phyloP scores from a whole-genome alignment of 73 alveolate species.

The Paramecium tetraurelia region DNA sequence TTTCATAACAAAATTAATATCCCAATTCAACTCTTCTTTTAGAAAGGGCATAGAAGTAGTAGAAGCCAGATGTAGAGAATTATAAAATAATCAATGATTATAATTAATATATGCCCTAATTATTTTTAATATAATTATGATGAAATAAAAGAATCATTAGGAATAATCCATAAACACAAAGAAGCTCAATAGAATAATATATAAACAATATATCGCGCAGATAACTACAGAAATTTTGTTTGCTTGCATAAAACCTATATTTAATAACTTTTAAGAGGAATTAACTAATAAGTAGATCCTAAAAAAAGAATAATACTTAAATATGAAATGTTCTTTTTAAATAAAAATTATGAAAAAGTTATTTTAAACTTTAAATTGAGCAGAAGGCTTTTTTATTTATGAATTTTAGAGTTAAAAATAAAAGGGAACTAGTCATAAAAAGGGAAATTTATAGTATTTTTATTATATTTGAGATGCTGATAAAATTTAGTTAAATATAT shows the following conservation, averaged over 20 bases:
- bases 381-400: neutral
- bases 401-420: neutral
- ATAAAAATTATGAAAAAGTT: neutral
- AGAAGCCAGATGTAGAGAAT: conserved; percentile 33
- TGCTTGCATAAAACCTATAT: too few relatives aligned
- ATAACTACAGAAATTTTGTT: too few relatives aligned
- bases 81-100: neutral
- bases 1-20: neutral
- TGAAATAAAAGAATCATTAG: neutral
- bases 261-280: too few relatives aligned
- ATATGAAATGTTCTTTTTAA: too few relatives aligned
- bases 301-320: too few relatives aligned
- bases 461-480: neutral
- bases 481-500: neutral
- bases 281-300: too few relatives aligned
- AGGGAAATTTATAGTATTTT: neutral
- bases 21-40: neutral
- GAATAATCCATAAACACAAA: neutral
- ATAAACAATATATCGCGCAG: too few relatives aligned
- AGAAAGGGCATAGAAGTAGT: neutral
- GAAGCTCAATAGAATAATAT: neutral
- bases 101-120: neutral
- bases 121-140: neutral
- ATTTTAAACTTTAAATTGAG: neutral
- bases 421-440: neutral